Evolutionary conservation across 148 eudicot genomes (phyloP).

Genomic region (Camellia japonica): DNA sequence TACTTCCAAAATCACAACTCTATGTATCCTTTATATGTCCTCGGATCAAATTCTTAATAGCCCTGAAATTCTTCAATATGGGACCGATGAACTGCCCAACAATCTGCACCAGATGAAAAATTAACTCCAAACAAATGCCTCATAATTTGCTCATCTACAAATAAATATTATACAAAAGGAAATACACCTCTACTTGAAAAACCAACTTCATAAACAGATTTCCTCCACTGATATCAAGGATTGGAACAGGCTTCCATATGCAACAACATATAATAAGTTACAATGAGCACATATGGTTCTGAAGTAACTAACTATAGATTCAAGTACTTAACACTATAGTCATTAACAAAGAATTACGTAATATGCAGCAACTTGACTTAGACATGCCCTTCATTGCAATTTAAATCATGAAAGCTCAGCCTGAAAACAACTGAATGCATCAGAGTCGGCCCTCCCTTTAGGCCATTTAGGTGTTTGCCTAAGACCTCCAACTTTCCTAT

Average conservation of each 20-base stretch:
- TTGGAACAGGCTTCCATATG: not conserved
- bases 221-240: not conserved
- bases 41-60: not conserved
- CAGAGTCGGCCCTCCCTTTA: too few species aligned
- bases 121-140: not conserved
- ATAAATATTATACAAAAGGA: not conserved
- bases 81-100: not conserved
- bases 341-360: too few species aligned
- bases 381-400: too few species aligned
- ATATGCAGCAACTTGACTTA: too few species aligned
- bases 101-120: slow-evolving; percentile 6
- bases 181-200: not conserved
- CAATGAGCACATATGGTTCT: too few species aligned
- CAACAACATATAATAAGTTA: not conserved
- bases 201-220: not conserved
- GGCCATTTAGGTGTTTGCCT: too few species aligned
- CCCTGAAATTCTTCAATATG: not conserved
- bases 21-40: not conserved
- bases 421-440: too few species aligned
- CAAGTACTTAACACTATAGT: too few species aligned
- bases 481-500: too few species aligned
- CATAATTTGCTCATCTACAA: not conserved
- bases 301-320: not conserved
- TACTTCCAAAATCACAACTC: not conserved
- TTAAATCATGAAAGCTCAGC: too few species aligned